Conservation (phyloP, 768 basidiomycete species). For the Collybiopsis luxurians region DNA sequence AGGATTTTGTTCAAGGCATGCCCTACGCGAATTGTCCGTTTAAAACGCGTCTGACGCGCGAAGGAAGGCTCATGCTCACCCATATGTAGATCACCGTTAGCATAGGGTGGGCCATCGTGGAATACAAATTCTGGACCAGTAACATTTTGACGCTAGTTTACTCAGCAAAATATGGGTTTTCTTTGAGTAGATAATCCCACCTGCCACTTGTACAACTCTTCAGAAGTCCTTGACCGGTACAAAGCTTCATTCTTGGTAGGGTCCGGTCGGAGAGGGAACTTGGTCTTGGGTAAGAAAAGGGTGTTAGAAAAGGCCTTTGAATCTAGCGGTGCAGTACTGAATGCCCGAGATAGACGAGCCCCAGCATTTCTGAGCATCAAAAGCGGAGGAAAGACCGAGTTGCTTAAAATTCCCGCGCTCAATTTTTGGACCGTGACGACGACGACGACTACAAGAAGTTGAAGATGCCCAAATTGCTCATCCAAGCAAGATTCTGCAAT, state of each 20-base stretch:
- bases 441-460: no score
- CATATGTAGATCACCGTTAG: conserved; percentile 94
- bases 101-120: conserved; percentile 97
- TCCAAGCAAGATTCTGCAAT: no score
- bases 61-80: conserved; percentile 43
- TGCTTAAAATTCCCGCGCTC: no score
- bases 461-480: no score
- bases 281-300: conserved; percentile 77
- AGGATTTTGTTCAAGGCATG: conserved; percentile 95
- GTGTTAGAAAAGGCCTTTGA: conserved; percentile 44
- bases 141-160: conserved; percentile 57
- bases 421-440: no score
- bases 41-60: neutral
- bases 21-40: conserved; percentile 41
- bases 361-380: conserved; percentile 1
- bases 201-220: conserved; percentile 78
- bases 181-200: conserved; percentile 29
- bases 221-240: conserved; percentile 55
- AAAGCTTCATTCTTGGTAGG: conserved; percentile 57
- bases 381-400: neutral
- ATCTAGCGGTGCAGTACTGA: conserved; percentile 1
- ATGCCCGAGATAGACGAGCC: conserved; percentile 3
- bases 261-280: conserved; percentile 72
- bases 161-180: conserved; percentile 19
- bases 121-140: conserved; percentile 75